Percentiles rank a stretch among this genome's conserved stretches.
These are phyloP conservation scores for Pouteria glomerata DNA, from an alignment of 148 eudicot species.

Conservation along the genomic window DNA sequence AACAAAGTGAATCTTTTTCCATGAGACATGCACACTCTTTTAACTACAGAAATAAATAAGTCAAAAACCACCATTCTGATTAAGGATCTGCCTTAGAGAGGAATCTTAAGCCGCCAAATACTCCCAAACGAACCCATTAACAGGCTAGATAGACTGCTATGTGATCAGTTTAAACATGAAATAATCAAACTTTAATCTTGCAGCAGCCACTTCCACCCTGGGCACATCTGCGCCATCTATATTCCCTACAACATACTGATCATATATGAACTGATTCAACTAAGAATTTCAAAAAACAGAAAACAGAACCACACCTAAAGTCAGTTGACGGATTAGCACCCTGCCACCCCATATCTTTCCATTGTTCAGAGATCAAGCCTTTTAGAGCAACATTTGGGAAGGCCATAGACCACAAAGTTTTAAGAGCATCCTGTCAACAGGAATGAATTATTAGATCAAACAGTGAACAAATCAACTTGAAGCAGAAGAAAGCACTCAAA, in stretches of 20 bases:
- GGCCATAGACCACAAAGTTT: conserved; percentile 62
- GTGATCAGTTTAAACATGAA: background rate
- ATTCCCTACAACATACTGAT: background rate
- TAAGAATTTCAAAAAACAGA: background rate
- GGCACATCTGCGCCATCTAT: background rate
- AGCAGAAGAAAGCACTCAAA: background rate
- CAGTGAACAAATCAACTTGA: background rate
- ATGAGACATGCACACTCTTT: background rate
- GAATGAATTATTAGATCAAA: conserved; percentile 8
- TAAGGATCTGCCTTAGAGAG: background rate
- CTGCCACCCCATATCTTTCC: conserved; percentile 99
- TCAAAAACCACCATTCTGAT: background rate
- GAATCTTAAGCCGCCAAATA: background rate
- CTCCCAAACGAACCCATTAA: background rate
- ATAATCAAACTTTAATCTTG: background rate
- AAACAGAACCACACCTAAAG: conserved; percentile 66
- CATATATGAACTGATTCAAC: background rate
- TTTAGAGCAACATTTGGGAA: conserved; percentile 61
- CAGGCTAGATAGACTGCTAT: background rate
- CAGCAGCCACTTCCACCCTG: background rate
- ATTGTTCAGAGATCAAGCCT: conserved; percentile 77
- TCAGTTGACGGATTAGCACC: conserved; percentile 93
- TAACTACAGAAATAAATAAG: too few relatives aligned
- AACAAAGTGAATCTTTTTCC: background rate
- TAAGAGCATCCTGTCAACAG: conserved; percentile 64